Evolutionary conservation across 495 filamentous ascomycete genomes (phyloP), one percentile per base, ranked within the genome.

Genomic region (Hypoxylon intermedium): DNA sequence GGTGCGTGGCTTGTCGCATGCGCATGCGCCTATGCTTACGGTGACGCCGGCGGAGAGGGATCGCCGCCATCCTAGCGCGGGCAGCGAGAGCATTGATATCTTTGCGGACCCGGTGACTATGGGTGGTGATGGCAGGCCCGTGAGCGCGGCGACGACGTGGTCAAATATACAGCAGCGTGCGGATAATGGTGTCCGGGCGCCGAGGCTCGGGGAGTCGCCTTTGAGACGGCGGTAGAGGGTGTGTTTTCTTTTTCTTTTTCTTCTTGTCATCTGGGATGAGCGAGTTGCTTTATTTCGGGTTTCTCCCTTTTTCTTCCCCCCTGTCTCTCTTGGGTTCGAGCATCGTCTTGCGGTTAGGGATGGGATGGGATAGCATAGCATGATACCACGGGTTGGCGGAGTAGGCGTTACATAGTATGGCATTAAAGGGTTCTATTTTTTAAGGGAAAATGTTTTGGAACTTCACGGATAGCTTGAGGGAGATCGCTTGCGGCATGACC

Each of bases 71-170:
- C 34, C 34, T 1, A 88, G 86, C 62, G 82, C 74, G 1, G 69
- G 68, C 20, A 71, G 70, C 26, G 84, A 88, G 69, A 87, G 83
- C 71, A 90, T 91, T 65, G 83, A 85, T 59, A 79, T 92, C 11
- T 91, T 88, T 71, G 84, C 86, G 4, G 87, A 89, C 49, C 83
- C 83, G 7, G 76, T 69, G 12, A 76, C 71, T 5, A 60, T 80
- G 48, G 45, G 67, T 19, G 55, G 38, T 48, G 45, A 67, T 19
- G 55, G 38, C 41, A 6, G 58, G 26, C 58, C 58, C 2, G 48
- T 33, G 3, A 62, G 58, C 47, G 13, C 43, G 41, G 68, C 45
- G 19, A 71, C 68, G 31, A 71, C 68, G 52, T 71, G 68, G 68
- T 66, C 65, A 6, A 48, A 54, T 13, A 58, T 71, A 18, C 68